Percentiles rank a stretch among this genome's conserved stretches.
Conservation (phyloP, 2,329 filamentous ascomycete genomes). For the Phoma herbarum region DNA sequence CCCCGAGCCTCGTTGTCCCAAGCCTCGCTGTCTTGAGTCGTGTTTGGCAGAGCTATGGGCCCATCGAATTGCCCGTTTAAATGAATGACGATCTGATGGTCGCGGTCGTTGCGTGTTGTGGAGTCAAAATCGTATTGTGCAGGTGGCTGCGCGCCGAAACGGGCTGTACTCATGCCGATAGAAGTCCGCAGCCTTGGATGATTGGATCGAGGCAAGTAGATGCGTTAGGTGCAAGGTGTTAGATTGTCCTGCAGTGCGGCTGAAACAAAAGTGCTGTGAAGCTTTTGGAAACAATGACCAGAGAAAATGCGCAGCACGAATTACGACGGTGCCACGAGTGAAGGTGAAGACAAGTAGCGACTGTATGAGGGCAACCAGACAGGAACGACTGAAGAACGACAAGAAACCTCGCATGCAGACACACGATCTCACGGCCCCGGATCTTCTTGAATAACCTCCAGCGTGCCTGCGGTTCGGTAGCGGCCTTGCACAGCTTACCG, state of each 20-base stretch:
- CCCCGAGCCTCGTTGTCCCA: slow-evolving; percentile 41
- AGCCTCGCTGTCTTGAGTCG: slow-evolving; percentile 25
- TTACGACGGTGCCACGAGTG: background rate
- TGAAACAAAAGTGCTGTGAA: background rate
- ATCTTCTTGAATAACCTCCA: slow-evolving; percentile 18
- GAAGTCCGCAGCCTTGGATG: background rate
- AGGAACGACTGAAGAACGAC: slow-evolving; percentile 12
- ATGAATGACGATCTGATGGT: slow-evolving; percentile 41
- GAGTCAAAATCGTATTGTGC: slow-evolving; percentile 5
- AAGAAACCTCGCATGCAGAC: slow-evolving; percentile 7
- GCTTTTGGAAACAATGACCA: background rate
- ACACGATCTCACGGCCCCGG: slow-evolving; percentile 10
- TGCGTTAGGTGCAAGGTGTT: background rate
- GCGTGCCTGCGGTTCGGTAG: slow-evolving; percentile 7
- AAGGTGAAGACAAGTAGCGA: slow-evolving; percentile 13
- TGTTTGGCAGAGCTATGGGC: slow-evolving; percentile 28
- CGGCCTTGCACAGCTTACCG: slow-evolving; percentile 26
- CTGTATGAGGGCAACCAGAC: slow-evolving; percentile 27
- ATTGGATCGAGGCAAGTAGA: background rate
- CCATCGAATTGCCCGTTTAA: slow-evolving; percentile 37
- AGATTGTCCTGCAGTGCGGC: background rate
- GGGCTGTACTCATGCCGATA: slow-evolving; percentile 7
- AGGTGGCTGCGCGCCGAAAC: slow-evolving; percentile 7
- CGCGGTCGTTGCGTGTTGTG: slow-evolving; percentile 22
- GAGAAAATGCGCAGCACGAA: slow-evolving; percentile 2